Conservation (phyloP, 2,329 filamentous ascomycete genomes). For the Emmonsia crescens region DNA sequence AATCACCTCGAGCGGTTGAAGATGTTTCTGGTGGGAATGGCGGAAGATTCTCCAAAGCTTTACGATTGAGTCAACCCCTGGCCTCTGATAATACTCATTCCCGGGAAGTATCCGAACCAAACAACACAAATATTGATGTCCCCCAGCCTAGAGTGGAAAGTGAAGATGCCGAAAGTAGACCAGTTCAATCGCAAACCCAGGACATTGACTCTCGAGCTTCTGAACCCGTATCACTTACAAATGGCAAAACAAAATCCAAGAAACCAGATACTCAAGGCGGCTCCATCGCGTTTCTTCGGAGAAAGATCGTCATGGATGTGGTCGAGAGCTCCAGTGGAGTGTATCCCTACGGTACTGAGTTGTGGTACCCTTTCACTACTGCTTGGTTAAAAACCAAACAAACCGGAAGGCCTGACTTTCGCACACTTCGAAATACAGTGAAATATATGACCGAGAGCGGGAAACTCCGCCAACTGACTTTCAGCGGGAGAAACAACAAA, state of each 20-base stretch:
- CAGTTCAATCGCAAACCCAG: background rate
- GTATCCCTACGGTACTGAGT: constrained; percentile 44
- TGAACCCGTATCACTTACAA: background rate
- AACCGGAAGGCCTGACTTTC: constrained; percentile 39
- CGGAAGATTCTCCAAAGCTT: background rate
- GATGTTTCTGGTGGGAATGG: background rate
- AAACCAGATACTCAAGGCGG: constrained; percentile 23
- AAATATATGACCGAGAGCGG: constrained; percentile 40
- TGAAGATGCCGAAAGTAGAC: background rate
- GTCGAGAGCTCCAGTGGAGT: constrained; percentile 44
- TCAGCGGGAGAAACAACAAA: constrained; percentile 39
- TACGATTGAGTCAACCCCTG: background rate
- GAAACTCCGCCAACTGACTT: constrained; percentile 43
- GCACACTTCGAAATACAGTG: constrained; percentile 42
- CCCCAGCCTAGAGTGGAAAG: background rate
- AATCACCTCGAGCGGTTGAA: background rate
- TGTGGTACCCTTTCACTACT: constrained; percentile 45
- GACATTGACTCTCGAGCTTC: background rate
- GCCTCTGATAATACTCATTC: background rate
- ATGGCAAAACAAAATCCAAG: constrained; percentile 6
- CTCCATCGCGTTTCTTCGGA: constrained; percentile 35
- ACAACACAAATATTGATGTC: background rate
- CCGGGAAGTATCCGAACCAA: background rate
- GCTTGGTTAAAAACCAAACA: constrained; percentile 41
- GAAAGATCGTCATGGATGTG: constrained; percentile 44